phyloP scores from a whole-genome alignment of 176 grass and related monocot species.

The Calamus simplicifolius region DNA sequence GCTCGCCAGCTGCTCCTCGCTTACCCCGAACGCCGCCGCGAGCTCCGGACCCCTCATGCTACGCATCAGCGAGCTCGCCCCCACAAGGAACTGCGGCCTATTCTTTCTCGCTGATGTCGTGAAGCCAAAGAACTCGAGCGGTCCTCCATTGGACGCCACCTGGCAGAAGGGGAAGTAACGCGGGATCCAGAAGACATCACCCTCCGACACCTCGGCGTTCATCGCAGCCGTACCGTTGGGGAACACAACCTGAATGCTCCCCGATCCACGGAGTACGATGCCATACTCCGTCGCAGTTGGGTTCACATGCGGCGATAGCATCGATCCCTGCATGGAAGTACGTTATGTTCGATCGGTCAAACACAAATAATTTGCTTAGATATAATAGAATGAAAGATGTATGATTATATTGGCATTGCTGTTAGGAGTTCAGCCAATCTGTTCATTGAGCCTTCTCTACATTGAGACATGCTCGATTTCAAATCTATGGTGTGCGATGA shows the following conservation, averaged over 20 bases:
- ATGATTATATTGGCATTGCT: neutral
- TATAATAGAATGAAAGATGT: too few relatives aligned
- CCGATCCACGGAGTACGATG: slow-evolving; percentile 2
- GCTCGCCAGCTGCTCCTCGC: neutral
- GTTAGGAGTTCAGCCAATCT: too few relatives aligned
- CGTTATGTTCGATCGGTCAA: too few relatives aligned
- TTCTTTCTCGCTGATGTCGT: too few relatives aligned
- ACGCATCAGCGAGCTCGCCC: too few relatives aligned
- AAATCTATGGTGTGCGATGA: too few relatives aligned
- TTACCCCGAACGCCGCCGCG: slow-evolving; percentile 3
- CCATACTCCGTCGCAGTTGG: slow-evolving; percentile 7
- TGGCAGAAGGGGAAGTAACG: slow-evolving; percentile 11
- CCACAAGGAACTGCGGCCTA: too few relatives aligned
- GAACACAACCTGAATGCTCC: slow-evolving; percentile 1
- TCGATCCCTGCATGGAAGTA: slow-evolving; percentile 1
- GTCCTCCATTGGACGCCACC: neutral
- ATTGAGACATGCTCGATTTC: too few relatives aligned
- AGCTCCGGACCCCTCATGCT: slow-evolving; percentile 7
- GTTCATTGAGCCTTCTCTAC: too few relatives aligned
- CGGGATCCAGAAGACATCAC: slow-evolving; percentile 12
- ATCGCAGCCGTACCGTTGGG: slow-evolving; percentile 1
- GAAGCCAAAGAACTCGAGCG: neutral
- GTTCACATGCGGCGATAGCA: slow-evolving; percentile 5
- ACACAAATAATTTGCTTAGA: too few relatives aligned
- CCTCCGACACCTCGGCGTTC: neutral